Percentiles rank a stretch among this genome's conserved stretches.
phyloP scores from a whole-genome alignment of 140 eudicot genomes.

The Ambrosia hybrid region DNA sequence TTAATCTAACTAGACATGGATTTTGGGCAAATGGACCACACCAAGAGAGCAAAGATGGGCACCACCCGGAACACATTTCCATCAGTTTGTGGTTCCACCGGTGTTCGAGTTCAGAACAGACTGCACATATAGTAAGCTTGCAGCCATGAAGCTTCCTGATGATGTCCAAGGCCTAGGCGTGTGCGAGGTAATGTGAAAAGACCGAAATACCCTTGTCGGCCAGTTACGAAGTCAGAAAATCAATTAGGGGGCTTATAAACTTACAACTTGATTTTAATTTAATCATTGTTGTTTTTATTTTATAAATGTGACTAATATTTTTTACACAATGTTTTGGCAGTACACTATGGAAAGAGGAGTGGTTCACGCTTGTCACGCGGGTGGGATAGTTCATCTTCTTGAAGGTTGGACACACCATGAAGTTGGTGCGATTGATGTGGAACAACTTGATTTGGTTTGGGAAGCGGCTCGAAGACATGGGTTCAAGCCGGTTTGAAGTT shows the following conservation, averaged over 20 bases:
- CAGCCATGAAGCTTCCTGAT: conserved; percentile 86
- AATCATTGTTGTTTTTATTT: neutral
- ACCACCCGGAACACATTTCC: conserved; percentile 85
- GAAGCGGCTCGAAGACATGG: conserved; percentile 83
- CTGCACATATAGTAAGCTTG: conserved; percentile 83
- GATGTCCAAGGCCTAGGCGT: conserved; percentile 73
- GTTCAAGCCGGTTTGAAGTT: conserved; percentile 41
- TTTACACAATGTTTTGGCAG: conserved; percentile 35
- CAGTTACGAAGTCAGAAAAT: too few species aligned
- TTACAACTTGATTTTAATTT: too few species aligned
- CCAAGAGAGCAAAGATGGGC: conserved; percentile 86
- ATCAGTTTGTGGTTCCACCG: conserved; percentile 95
- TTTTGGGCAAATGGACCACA: conserved; percentile 80
- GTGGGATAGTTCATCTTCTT: conserved; percentile 92
- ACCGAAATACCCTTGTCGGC: neutral
- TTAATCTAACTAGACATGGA: conserved; percentile 68
- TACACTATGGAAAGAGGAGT: conserved; percentile 85
- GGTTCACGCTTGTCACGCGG: conserved; percentile 96
- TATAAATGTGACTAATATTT: too few species aligned
- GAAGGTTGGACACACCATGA: conserved; percentile 96
- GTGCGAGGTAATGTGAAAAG: conserved; percentile 68
- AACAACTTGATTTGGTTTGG: conserved; percentile 77
- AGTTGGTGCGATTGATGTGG: conserved; percentile 84
- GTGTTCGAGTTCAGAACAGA: conserved; percentile 72
- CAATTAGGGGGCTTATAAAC: too few species aligned